Base-by-base conservation (phyloP, 1,284 basidiomycete genomes). In the Irpex sp. region DNA sequence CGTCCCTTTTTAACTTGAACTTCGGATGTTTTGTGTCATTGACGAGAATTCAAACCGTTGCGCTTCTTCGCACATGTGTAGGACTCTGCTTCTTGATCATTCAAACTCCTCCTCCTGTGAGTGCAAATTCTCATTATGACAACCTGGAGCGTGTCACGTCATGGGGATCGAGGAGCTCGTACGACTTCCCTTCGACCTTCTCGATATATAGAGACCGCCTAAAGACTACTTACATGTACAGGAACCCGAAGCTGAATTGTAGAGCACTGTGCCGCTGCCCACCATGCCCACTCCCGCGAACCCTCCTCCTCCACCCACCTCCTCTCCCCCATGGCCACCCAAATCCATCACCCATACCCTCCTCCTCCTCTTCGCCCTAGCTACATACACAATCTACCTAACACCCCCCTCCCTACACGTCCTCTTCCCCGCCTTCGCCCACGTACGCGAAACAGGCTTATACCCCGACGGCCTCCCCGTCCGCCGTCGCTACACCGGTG, bases 391-490 rank as follows among this genome's bases (percentile, higher is more conserved):
- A 19, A 51, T 57, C 33, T 57, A 57, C 31, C 19, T 57, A 4
- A 37, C 33, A 4, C 55, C 55, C 2, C 55, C 55, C 17, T 57
- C 55, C 26, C 33, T 26, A 19, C 31, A 33, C 8, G 2, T 37
- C 15, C 19, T 61, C 19, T 49, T 57, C 31, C 54, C 46, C 7
- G 35, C 43, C 5, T 26, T 61, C 17, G 26, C 54, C 2, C 8
- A 13, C 5, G 60, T 53, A 8, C 54, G 46, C 39, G 17, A 50
- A 9, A 57, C 54, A 5, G 60, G 55, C 3, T 35, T 15, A 1
- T 51, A 51, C 19, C 60, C 60, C 13, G 60, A 61, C 13, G 55
- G 46, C n/a, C 19, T 49, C 5, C 60, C 60, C 19, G 17, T 61
- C 13, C 60, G 60, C n/a, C 39, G n/a, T 0, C 4, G 11, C 21